Evolutionary conservation across 2,329 filamentous ascomycete genomes (phyloP).

Genomic region (Rasamsonia emersonii): DNA sequence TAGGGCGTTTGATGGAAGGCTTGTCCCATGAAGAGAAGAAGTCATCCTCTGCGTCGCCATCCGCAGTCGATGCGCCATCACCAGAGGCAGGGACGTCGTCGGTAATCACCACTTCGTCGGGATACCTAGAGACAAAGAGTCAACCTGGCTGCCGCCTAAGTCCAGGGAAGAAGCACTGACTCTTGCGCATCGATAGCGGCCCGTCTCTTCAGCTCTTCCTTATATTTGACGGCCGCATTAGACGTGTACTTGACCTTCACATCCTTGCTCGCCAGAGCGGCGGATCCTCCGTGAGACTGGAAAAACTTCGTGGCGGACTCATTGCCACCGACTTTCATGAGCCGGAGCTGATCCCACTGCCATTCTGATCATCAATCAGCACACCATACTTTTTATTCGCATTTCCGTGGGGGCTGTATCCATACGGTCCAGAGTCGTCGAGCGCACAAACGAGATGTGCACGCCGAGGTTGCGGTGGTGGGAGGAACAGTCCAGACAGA

Average conservation of each 20-base stretch:
- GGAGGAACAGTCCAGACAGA: conserved; percentile 94
- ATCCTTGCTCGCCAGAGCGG: conserved; percentile 92
- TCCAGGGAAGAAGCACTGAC: conserved; percentile 46
- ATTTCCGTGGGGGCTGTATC: conserved; percentile 16
- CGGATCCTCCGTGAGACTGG: conserved; percentile 88
- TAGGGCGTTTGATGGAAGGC: conserved; percentile 90
- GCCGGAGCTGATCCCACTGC: conserved; percentile 96
- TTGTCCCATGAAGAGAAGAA: conserved; percentile 99
- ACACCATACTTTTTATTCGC: background rate
- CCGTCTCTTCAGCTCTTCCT: conserved; percentile 85
- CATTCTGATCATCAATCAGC: conserved; percentile 54
- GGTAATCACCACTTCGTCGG: conserved; percentile 74
- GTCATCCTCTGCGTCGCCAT: conserved; percentile 75
- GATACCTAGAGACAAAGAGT: conserved; percentile 51
- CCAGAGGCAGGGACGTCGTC: conserved; percentile 53
- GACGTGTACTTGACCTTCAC: conserved; percentile 95
- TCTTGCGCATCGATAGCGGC: conserved; percentile 75
- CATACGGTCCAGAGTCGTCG: conserved; percentile 96
- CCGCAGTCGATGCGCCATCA: conserved; percentile 66
- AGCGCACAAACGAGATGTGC: conserved; percentile 97
- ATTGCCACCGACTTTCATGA: conserved; percentile 98
- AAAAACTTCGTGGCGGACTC: conserved; percentile 98
- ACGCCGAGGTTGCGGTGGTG: conserved; percentile 97
- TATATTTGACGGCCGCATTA: conserved; percentile 90
- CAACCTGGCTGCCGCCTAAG: conserved; percentile 7